Evolutionary conservation across 768 basidiomycete genomes (phyloP).

Genomic region (Mycena rebaudengoi): DNA sequence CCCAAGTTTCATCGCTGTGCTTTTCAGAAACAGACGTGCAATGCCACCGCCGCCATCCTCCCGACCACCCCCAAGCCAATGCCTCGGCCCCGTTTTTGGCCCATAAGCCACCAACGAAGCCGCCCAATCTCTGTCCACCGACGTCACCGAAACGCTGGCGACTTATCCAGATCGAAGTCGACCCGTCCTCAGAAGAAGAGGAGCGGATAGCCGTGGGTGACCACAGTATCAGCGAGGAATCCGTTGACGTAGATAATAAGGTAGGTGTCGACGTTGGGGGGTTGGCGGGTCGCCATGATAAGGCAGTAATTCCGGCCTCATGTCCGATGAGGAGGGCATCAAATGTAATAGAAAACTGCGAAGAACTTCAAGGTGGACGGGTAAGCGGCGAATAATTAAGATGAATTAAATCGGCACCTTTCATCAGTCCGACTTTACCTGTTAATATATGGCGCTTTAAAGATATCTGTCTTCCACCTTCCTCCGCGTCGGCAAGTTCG

Average conservation of each 20-base stretch:
- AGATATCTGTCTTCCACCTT: constrained; percentile 87
- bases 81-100: constrained; percentile 66
- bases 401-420: constrained; percentile 51
- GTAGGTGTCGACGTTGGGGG: constrained; percentile 48
- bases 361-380: constrained; percentile 31
- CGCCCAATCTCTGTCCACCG: constrained; percentile 89
- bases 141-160: constrained; percentile 93
- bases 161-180: constrained; percentile 88
- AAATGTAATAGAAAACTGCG: constrained; percentile 82
- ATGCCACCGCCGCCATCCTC: constrained; percentile 91
- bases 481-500: constrained; percentile 74
- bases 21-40: constrained; percentile 38
- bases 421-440: constrained; percentile 63
- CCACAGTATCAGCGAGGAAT: constrained; percentile 97
- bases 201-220: constrained; percentile 68
- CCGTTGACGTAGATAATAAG: constrained; percentile 92
- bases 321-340: constrained; percentile 97
- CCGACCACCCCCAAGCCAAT: constrained; percentile 92
- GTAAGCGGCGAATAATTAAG: constrained; percentile 1
- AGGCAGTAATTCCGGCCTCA: constrained; percentile 88
- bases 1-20: constrained; percentile 64
- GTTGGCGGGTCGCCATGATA: constrained; percentile 77
- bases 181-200: constrained; percentile 42
- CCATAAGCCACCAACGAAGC: constrained; percentile 94
- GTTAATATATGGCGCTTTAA: constrained; percentile 85